phyloP scores from a whole-genome alignment of 192 early-diverging fungal genomes.

The Entomortierella beljakovae region DNA sequence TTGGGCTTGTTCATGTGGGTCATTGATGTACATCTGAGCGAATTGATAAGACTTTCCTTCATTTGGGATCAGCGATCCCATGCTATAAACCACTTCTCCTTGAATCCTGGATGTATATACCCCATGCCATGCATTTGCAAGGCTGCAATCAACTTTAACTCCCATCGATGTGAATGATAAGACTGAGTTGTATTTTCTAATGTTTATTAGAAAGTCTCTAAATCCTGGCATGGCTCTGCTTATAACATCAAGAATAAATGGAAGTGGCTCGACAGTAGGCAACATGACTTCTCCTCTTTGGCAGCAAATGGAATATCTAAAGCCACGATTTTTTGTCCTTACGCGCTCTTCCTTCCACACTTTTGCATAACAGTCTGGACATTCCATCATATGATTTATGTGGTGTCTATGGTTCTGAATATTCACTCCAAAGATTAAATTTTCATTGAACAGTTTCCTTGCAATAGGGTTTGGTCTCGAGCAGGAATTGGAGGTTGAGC shows the following conservation, averaged over 20 bases:
- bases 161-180: slow-evolving; percentile 48
- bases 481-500: background rate
- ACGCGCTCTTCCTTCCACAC: slow-evolving; percentile 15
- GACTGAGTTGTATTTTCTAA: slow-evolving; percentile 32
- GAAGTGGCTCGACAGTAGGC: slow-evolving; percentile 4
- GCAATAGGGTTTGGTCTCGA: background rate
- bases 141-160: background rate
- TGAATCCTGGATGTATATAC: slow-evolving; percentile 32
- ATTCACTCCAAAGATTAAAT: background rate
- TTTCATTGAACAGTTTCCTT: background rate
- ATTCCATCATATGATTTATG: background rate
- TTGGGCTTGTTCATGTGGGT: background rate
- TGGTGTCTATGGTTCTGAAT: background rate
- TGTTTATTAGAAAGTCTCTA: slow-evolving; percentile 12
- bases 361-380: slow-evolving; percentile 11
- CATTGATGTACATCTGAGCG: background rate
- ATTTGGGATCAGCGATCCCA: background rate
- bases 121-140: slow-evolving; percentile 9
- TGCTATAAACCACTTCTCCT: slow-evolving; percentile 4
- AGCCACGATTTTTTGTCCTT: background rate
- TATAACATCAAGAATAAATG: slow-evolving; percentile 1
- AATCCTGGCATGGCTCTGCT: background rate
- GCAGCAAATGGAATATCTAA: slow-evolving; percentile 21
- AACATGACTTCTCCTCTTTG: background rate
- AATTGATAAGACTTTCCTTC: background rate